Evolutionary conservation across 2,329 filamentous ascomycete genomes (phyloP).

Genomic region (Colletotrichum simmondsii): DNA sequence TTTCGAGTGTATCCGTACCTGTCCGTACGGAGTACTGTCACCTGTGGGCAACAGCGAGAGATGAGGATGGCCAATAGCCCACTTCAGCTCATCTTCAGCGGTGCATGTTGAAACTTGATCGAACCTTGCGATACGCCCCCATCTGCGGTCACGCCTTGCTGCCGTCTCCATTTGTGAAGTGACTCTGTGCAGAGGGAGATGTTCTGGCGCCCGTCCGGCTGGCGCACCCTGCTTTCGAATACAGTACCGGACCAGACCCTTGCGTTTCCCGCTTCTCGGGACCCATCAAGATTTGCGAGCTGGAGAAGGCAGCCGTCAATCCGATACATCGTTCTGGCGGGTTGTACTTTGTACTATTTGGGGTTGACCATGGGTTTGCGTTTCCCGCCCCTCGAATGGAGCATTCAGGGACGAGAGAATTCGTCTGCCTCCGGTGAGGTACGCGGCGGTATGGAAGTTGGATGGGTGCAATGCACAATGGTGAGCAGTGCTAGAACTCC

Average conservation of each 20-base stretch:
- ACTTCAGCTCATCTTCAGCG: slow-evolving; percentile 7
- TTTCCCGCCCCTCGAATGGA: background rate
- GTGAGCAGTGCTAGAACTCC: background rate
- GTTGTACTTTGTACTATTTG: background rate
- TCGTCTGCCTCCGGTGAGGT: slow-evolving; percentile 23
- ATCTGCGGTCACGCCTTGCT: background rate
- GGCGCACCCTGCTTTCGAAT: background rate
- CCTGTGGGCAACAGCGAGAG: background rate
- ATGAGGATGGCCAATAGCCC: background rate
- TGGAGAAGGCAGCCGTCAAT: slow-evolving; percentile 24
- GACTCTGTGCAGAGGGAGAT: background rate
- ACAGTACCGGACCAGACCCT: slow-evolving; percentile 15
- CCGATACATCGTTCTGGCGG: slow-evolving; percentile 13
- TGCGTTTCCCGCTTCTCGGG: background rate
- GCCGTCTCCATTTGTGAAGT: slow-evolving; percentile 5
- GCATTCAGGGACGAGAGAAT: slow-evolving; percentile 23
- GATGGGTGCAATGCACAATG: background rate
- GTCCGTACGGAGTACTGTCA: no score
- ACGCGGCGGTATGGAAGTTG: slow-evolving; percentile 1
- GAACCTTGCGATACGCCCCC: background rate
- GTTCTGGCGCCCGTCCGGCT: slow-evolving; percentile 12
- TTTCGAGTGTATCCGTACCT: background rate
- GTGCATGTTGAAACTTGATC: slow-evolving; percentile 16
- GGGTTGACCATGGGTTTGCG: slow-evolving; percentile 18
- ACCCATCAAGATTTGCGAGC: slow-evolving; percentile 11